Base-by-base conservation (phyloP, 164 flowering plant genomes). In the Pachysandra terminalis region DNA sequence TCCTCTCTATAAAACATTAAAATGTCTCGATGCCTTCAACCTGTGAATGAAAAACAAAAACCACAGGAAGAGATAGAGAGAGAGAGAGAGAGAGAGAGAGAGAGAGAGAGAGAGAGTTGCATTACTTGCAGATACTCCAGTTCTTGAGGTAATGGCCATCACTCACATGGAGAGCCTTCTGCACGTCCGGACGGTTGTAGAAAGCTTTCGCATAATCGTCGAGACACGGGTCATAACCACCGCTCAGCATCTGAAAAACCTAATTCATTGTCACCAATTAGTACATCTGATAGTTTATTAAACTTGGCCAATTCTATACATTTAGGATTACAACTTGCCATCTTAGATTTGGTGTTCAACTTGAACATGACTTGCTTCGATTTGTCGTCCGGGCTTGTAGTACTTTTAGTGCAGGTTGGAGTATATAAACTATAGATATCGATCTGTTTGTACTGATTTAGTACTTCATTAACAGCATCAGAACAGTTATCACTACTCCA, bases 101-200 rank as follows among this genome's bases (percentile, higher is more conserved):
- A n/a, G n/a, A n/a, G n/a, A n/a, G n/a, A n/a, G n/a, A n/a, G n/a
- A n/a, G n/a, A 61, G 72, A 24, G 23, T 32, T 2, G 40, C 5
- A n/a, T 81, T 89, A 96, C 98, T 91, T 93, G 98, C 99, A 96
- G 59, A 91, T 87, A 77, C 80, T 88, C 99, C 99, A 96, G 66
- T 83, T 85, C 83, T 68, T 89, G 52, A 81, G 75, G 13, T 64
- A 65, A 32, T 45, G 63, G 53, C 93, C 97, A 74, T 88, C 83
- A 73, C 84, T 83, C 19, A 83, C 99, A 80, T 96, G 98, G 32
- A 96, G 91, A 14, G 98, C 95, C 73, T 81, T 87, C 65, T 96
- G 99, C 62, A 96, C 96, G 55, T 96, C 96, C 12, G 73, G 73
- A 71, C 86, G 84, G 74, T 88, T 93, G 78, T 96, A 96, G 82